Percentiles rank a stretch among this genome's conserved stretches.
These are phyloP conservation scores for Naganishia cerealis DNA, from an alignment of 1,284 basidiomycete genomes.

Conservation along the genomic window DNA sequence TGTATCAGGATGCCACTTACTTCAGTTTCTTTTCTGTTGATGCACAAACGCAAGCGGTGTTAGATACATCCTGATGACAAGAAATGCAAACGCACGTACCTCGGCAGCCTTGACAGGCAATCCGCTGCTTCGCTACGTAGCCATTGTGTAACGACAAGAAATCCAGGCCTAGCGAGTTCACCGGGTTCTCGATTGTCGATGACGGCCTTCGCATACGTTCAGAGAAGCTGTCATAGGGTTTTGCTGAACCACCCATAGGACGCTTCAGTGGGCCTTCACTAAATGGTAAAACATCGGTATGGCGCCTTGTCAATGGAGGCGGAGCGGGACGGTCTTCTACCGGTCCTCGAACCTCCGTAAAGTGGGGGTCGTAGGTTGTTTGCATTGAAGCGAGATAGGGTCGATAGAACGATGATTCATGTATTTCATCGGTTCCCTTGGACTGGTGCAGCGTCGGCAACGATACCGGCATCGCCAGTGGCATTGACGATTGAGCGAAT, in stretches of 20 bases:
- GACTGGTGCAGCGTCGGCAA: not conserved
- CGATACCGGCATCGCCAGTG: not conserved
- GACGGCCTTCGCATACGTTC: not conserved
- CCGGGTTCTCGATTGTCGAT: not conserved
- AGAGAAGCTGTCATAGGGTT: not conserved
- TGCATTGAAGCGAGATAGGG: not conserved
- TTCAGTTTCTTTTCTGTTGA: slow-evolving; percentile 23
- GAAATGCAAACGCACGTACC: not conserved
- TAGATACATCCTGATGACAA: not conserved
- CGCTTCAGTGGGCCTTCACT: slow-evolving; percentile 9
- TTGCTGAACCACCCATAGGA: not conserved
- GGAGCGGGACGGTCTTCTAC: not conserved
- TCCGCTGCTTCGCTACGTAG: slow-evolving; percentile 17
- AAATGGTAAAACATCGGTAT: slow-evolving; percentile 10
- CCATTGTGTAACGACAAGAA: not conserved
- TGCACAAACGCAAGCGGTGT: too few species aligned
- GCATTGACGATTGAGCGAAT: not conserved
- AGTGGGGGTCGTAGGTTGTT: not conserved
- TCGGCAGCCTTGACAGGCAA: slow-evolving; percentile 23
- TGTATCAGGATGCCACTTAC: not conserved
- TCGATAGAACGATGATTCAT: not conserved
- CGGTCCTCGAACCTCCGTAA: not conserved
- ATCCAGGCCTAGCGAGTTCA: not conserved
- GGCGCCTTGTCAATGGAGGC: not conserved
- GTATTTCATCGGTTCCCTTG: not conserved